These are phyloP conservation scores for Sporopachydermia lactativora DNA, from an alignment of 805 yeast species.

Conservation along the genomic window DNA sequence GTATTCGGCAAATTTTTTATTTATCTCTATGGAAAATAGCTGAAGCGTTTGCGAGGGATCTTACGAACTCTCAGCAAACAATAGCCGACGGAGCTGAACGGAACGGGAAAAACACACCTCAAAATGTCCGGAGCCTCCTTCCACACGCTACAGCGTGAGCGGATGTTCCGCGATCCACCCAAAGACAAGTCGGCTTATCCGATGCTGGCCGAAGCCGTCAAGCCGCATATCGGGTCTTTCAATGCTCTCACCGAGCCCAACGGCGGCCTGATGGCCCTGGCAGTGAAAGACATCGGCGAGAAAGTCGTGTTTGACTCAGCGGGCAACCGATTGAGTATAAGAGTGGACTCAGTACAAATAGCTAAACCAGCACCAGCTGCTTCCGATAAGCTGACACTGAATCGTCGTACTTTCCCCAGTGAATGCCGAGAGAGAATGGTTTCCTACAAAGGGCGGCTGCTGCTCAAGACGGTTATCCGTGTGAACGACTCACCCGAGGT, in stretches of 20 bases:
- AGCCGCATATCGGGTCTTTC: constrained; percentile 93
- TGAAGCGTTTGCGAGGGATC: too few species aligned
- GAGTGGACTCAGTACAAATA: constrained; percentile 82
- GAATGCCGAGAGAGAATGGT: constrained; percentile 85
- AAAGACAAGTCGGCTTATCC: constrained; percentile 76
- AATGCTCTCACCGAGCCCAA: constrained; percentile 69
- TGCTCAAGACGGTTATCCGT: constrained; percentile 70
- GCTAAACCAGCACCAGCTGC: constrained; percentile 73
- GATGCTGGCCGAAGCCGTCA: constrained; percentile 73
- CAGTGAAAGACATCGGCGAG: constrained; percentile 77
- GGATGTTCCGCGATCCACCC: constrained; percentile 79
- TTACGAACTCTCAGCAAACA: too few species aligned
- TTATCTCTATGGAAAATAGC: too few species aligned
- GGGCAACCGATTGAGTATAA: constrained; percentile 71
- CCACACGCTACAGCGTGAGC: constrained; percentile 78
- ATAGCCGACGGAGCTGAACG: too few species aligned
- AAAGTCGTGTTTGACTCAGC: constrained; percentile 75
- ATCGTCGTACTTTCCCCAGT: constrained; percentile 69
- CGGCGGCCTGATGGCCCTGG: constrained; percentile 76
- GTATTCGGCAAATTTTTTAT: too few species aligned
- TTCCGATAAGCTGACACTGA: constrained; percentile 58
- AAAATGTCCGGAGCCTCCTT: constrained; percentile 31
- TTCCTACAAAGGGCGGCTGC: constrained; percentile 65
- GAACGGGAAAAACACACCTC: background rate
- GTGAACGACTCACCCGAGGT: constrained; percentile 81